phyloP scores from a whole-genome alignment of 495 filamentous ascomycete genomes.

The Aspergillus wentii region DNA sequence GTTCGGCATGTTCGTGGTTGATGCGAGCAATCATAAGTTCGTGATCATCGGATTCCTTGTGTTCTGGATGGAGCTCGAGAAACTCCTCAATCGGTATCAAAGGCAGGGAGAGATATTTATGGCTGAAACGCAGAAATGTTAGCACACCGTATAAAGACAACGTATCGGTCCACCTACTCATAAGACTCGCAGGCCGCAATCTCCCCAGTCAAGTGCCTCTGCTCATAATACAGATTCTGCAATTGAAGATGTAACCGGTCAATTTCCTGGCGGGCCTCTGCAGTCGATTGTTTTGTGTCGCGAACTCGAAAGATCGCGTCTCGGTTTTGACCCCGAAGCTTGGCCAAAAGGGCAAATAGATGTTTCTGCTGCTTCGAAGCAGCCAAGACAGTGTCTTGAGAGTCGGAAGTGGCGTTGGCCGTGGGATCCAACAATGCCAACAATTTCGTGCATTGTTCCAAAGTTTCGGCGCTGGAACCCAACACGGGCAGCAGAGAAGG shows the following conservation, averaged over 20 bases:
- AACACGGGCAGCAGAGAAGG: conserved; percentile 66
- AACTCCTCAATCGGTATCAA: conserved; percentile 82
- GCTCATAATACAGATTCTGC: conserved; percentile 96
- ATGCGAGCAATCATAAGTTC: conserved; percentile 88
- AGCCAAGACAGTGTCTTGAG: conserved; percentile 51
- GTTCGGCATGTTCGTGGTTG: conserved; percentile 81
- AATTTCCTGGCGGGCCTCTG: conserved; percentile 83
- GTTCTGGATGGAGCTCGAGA: conserved; percentile 70
- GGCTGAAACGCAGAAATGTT: conserved; percentile 47
- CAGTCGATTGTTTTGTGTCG: conserved; percentile 80
- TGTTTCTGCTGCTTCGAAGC: conserved; percentile 74
- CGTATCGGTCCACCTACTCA: conserved; percentile 54
- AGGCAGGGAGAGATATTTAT: conserved; percentile 81
- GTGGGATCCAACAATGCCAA: conserved; percentile 54
- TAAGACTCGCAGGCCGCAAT: conserved; percentile 88
- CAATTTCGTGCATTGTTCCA: conserved; percentile 68
- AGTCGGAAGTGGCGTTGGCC: conserved; percentile 26
- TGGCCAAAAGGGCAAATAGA: conserved; percentile 72
- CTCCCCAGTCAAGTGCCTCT: conserved; percentile 83
- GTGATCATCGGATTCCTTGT: conserved; percentile 62
- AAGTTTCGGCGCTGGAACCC: conserved; percentile 61
- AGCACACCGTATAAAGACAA: conserved; percentile 4
- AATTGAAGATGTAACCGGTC: conserved; percentile 87
- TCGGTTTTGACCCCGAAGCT: conserved; percentile 78
- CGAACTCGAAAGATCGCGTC: conserved; percentile 74